Evolutionary conservation across 2,329 filamentous ascomycete species (phyloP).

Genomic region (Clonostachys solani): DNA sequence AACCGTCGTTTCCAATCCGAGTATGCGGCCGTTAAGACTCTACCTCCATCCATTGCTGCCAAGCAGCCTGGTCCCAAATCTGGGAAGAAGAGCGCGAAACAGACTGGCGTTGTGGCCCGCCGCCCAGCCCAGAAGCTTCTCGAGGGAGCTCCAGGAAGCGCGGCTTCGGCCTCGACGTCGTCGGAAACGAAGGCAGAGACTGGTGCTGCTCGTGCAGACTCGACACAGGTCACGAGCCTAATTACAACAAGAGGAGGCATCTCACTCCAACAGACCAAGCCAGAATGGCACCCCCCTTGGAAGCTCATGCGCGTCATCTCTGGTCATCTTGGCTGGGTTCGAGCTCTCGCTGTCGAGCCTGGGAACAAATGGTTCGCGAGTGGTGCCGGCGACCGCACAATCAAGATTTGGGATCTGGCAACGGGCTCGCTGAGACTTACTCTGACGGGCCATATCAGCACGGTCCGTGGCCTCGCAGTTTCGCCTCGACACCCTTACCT

Average conservation of each 20-base stretch:
- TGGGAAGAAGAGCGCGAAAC: conserved; percentile 34
- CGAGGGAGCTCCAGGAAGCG: conserved; percentile 27
- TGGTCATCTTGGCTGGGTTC: conserved; percentile 93
- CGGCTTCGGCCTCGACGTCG: conserved; percentile 28
- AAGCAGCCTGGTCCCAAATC: conserved; percentile 59
- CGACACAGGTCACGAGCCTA: conserved; percentile 20
- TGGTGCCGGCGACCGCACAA: conserved; percentile 90
- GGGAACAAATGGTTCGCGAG: conserved; percentile 98
- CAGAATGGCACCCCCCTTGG: conserved; percentile 97
- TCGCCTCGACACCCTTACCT: conserved; percentile 93
- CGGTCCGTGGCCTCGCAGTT: conserved; percentile 86
- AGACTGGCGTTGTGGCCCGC: not conserved
- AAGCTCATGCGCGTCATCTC: conserved; percentile 98
- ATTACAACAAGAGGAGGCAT: conserved; percentile 16
- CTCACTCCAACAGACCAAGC: conserved; percentile 50
- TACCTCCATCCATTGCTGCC: conserved; percentile 74
- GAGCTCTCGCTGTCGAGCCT: conserved; percentile 84
- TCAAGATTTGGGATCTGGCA: conserved; percentile 98
- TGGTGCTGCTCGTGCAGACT: conserved; percentile 2
- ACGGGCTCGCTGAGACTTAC: conserved; percentile 81
- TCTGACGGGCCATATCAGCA: conserved; percentile 90
- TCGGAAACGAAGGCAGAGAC: conserved; percentile 10
- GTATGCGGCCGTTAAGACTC: conserved; percentile 72
- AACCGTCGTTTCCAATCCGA: conserved; percentile 60
- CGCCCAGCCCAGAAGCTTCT: conserved; percentile 29